phyloP scores from a whole-genome alignment of 257 asterid genomes.

The Nicotiana noctiflora region DNA sequence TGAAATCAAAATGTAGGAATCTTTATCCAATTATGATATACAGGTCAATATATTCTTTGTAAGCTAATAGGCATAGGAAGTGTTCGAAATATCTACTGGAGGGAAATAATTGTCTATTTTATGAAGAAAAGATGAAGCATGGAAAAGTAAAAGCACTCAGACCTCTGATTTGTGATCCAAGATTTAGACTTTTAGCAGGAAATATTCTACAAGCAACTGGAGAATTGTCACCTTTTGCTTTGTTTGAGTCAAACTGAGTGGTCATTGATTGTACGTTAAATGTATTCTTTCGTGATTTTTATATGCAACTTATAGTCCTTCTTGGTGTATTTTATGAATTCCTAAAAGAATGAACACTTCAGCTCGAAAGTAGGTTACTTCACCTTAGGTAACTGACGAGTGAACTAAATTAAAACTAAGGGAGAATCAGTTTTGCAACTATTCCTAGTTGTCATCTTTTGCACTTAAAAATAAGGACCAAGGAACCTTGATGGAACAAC shows the following conservation, averaged over 20 bases:
- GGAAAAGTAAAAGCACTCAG: background rate
- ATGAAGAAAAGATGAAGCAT: background rate
- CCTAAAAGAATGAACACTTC: background rate
- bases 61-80: background rate
- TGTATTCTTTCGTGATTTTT: background rate
- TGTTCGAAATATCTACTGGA: background rate
- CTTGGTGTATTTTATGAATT: background rate
- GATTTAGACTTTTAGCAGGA: no score
- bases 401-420: background rate
- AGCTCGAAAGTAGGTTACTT: background rate
- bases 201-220: no score
- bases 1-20: background rate
- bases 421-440: background rate
- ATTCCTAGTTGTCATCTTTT: background rate
- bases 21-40: background rate
- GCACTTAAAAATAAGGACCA: background rate
- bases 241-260: background rate
- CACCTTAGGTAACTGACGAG: background rate
- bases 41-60: background rate
- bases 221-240: background rate
- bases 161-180: background rate
- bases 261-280: background rate
- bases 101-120: background rate
- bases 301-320: background rate
- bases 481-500: background rate